Evolutionary conservation across 805 yeast species (phyloP), one percentile per base, ranked within the genome.

Genomic region (Aciculoconidium aculeatum): DNA sequence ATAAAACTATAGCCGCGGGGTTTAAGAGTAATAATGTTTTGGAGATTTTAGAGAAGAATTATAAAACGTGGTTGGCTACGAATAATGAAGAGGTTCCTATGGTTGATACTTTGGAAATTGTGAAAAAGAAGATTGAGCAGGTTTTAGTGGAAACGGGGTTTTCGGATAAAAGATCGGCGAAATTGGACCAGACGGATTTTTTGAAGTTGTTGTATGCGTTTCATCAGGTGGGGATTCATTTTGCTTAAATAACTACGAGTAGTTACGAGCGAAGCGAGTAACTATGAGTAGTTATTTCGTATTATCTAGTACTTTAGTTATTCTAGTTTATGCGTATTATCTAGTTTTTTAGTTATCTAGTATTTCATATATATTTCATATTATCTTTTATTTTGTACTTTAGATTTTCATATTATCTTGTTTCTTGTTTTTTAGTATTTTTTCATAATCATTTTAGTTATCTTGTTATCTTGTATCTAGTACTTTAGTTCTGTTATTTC

Each of bases 141-240:
- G 96, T 92, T 1, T 68, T 92, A 42, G 58, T 62, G 7, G 87
- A 84, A 39, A 87, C 96, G 0, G 95, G 75, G 0, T 72, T 80
- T 48, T 71, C 81, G 5, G 95, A 86, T 23, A 76, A 81, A 57
- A 81, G 98, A 67, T 80, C 97, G 2, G 82, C 94, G 17, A 92
- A 92, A 55, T 75, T 94, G 61, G 97, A 88, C 52, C 96, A 92
- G 61, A 84, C 88, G 14, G 98, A 92, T 52, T 92, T 92, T 58
- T 66, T 92, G 46, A 80, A 71, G 51, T 62, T 92, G 27, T 62
- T 92, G 34, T 87, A 81, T 45, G 96, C 95, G 2, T 92, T 92
- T 69, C 96, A 92, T 59, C 92, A 90, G 58, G 96, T 85, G 26
- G 97, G 97, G 24, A 83, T 92, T 37, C 97, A 90, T 58, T 92